These are phyloP conservation scores for Phylloporus sp. DNA, from an alignment of 768 basidiomycete species.

Conservation along the genomic window DNA sequence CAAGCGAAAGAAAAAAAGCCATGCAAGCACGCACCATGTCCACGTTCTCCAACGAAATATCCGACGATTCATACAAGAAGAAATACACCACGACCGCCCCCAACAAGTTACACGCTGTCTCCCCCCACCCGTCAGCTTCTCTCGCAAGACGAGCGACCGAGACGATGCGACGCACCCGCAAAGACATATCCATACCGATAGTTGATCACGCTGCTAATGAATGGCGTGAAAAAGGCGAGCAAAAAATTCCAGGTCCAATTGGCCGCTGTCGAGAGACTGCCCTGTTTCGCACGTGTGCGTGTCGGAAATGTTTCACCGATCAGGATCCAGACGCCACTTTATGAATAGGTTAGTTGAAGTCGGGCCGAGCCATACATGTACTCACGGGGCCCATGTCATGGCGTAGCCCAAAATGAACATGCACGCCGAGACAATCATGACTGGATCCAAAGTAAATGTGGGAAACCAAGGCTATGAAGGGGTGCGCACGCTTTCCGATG, in stretches of 20 bases:
- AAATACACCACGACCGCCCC: not conserved
- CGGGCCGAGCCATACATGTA: not conserved
- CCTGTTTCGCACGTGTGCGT: not conserved
- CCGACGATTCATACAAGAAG: not conserved
- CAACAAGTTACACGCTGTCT: not conserved
- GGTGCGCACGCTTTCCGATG: constrained; percentile 49
- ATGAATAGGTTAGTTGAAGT: not conserved
- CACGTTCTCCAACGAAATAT: not conserved
- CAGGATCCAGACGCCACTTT: not conserved
- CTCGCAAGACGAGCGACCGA: not conserved
- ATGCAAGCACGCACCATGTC: not conserved
- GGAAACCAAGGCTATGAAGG: not conserved
- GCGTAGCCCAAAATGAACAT: constrained; percentile 53
- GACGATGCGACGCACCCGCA: not conserved
- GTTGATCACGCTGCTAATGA: not conserved
- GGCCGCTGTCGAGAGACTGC: not conserved
- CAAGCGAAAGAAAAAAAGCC: not conserved
- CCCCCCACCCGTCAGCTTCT: not conserved
- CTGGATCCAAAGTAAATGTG: constrained; percentile 18
- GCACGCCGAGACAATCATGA: constrained; percentile 47
- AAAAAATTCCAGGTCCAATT: not conserved
- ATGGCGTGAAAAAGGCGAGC: not conserved
- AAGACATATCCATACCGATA: not conserved
- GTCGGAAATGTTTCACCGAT: not conserved
- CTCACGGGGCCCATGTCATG: not conserved